These are phyloP conservation scores for Eimeria zaria DNA, from an alignment of 169 alveolate species.

Conservation along the genomic window DNA sequence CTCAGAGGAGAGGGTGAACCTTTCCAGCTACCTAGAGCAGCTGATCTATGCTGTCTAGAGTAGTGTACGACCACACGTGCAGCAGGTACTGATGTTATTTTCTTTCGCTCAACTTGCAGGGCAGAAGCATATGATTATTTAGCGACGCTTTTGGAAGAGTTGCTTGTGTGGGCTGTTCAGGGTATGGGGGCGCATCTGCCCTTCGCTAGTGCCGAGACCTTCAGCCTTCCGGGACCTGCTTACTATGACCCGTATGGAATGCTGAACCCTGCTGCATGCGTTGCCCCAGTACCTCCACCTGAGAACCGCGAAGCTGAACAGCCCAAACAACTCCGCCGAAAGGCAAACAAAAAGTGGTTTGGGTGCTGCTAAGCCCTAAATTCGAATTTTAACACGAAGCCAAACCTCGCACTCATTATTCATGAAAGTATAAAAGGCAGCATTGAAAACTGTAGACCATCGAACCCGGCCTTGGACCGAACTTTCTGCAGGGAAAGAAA, in stretches of 20 bases:
- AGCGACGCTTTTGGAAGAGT: neutral
- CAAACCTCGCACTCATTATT: neutral
- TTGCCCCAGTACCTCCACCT: conserved; percentile 55
- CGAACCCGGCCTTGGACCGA: neutral
- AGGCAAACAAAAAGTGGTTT: conserved; percentile 69
- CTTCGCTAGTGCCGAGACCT: neutral
- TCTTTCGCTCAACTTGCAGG: neutral
- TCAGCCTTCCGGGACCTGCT: conserved; percentile 75
- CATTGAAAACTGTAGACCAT: neutral
- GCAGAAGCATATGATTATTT: neutral
- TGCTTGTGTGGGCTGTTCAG: neutral
- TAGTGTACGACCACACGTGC: neutral
- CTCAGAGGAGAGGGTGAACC: neutral
- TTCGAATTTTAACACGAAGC: neutral
- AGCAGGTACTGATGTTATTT: neutral
- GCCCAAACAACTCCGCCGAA: conserved; percentile 58
- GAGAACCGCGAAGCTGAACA: conserved; percentile 49
- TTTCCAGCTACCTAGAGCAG: neutral
- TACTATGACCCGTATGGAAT: conserved; percentile 85
- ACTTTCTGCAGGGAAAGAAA: neutral
- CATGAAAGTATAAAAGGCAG: neutral
- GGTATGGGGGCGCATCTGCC: conserved; percentile 46
- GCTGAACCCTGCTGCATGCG: conserved; percentile 84
- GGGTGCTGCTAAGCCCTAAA: conserved; percentile 56
- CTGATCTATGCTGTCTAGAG: neutral